Evolutionary conservation across 306 rosid species (phyloP), one percentile per base, ranked within the genome.

Genomic region (Pterocarpus santalinus): DNA sequence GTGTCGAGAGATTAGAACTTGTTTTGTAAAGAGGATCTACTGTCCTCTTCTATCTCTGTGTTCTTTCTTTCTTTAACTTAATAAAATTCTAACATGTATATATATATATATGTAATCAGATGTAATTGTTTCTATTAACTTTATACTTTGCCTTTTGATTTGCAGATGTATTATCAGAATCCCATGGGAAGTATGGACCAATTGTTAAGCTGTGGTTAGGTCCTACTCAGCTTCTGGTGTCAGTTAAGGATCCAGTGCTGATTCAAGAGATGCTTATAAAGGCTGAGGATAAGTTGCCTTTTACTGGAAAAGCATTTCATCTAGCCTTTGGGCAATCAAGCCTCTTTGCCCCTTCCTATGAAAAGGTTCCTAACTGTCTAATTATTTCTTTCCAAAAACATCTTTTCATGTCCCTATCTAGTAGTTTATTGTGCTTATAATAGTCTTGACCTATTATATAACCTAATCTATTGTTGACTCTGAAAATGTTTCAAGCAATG

Each of bases 141-240:
- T 46, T 35, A 46, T 77, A 49, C 30, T 44, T 15, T 53, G 10
- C 38, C 17, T 33, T 85, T 85, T 66, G 73, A 79, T 44, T 81
- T 80, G 62, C 88, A 94, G 97, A 92, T 56, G 62, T 89, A 69
- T 76, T 94, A 76, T 82, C 87, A 56, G 88, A 86, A 82, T 87
- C 88, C 6, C 98, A 94, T 76, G 77, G 87, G 80, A 80, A 74
- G 64, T 88, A 88, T 85, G 97, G 98, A 62, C 73, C 95, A 16
- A 82, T 92, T 74, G 81, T 92, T 83, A 92, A 89, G 92, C 82
- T 94, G 70, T 94, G 98, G 97, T 78, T 94, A 80, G 94, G 97
- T 78, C 97, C 97, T 73, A 89, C 89, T 33, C 86, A 84, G 89
- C 95, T 94, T 56, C 80, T 94, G 76, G 98, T 94, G 83, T 94